Evolutionary conservation across 352 stramenopile genomes (phyloP).

Genomic region (Saprolegnia parasitica): DNA sequence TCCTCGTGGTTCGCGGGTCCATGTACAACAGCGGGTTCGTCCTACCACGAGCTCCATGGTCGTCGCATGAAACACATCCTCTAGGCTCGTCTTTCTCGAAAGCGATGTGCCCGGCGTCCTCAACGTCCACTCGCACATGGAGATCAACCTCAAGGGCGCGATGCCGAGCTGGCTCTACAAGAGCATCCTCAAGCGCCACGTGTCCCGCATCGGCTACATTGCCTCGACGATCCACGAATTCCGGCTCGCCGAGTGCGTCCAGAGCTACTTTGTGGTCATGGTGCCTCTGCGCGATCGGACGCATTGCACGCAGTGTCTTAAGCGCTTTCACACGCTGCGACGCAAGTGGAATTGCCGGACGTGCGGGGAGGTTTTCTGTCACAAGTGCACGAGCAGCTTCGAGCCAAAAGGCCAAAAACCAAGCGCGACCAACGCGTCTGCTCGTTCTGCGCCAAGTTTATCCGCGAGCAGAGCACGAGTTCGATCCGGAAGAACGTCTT

Average conservation of each 20-base stretch:
- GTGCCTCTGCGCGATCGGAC: neutral
- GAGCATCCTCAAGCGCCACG: conserved; percentile 5
- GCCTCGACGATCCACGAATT: conserved; percentile 5
- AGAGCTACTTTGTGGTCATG: conserved; percentile 7
- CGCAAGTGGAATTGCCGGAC: conserved; percentile 12
- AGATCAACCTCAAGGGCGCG: conserved; percentile 5
- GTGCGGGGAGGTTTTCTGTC: conserved; percentile 2
- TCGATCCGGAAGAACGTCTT: conserved; percentile 12
- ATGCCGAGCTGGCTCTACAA: neutral
- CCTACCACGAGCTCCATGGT: no score
- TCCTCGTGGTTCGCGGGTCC: neutral
- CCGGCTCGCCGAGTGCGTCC: neutral
- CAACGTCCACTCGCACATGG: conserved; percentile 5
- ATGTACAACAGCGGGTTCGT: conserved; percentile 11
- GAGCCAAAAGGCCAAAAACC: neutral
- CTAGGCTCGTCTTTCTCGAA: conserved; percentile 10
- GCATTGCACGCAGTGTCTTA: conserved; percentile 10
- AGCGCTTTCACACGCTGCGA: conserved; percentile 4
- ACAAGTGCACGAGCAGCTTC: conserved; percentile 7
- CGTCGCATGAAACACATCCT: neutral
- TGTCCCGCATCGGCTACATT: conserved; percentile 10
- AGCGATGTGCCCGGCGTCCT: conserved; percentile 11
- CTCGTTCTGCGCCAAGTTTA: conserved; percentile 13
- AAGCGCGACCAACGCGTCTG: conserved; percentile 7
- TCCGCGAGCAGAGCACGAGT: conserved; percentile 5